Evolutionary conservation across 371 early-diverging fungal genomes (phyloP).

Genomic region (Lichtheimia ornata): DNA sequence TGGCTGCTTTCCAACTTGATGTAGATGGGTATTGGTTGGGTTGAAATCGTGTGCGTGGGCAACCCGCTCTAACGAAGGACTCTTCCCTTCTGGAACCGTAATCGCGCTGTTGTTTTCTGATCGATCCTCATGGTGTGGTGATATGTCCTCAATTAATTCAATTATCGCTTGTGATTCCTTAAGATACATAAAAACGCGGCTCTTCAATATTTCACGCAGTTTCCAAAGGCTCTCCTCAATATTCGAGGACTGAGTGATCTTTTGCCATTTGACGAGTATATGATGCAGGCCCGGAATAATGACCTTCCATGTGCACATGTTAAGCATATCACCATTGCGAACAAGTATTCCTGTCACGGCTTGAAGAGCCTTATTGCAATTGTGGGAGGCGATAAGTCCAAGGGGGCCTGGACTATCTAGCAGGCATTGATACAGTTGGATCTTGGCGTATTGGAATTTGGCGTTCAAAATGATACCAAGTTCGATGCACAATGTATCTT

Average conservation of each 20-base stretch:
- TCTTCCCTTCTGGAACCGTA: no score
- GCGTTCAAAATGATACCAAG: slow-evolving; percentile 14
- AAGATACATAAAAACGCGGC: slow-evolving; percentile 7
- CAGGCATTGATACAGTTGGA: slow-evolving; percentile 23
- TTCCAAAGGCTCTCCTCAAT: slow-evolving; percentile 8
- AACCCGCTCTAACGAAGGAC: no score
- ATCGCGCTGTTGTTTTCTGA: no score
- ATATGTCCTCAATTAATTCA: not conserved
- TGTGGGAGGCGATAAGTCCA: slow-evolving; percentile 11
- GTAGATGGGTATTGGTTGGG: no score
- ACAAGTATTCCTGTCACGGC: slow-evolving; percentile 5
- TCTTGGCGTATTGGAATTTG: slow-evolving; percentile 8
- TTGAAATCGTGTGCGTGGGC: no score
- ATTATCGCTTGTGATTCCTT: slow-evolving; percentile 1
- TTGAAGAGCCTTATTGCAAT: slow-evolving; percentile 8
- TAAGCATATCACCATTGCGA: not conserved
- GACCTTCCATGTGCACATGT: slow-evolving; percentile 15
- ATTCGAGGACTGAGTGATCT: not conserved
- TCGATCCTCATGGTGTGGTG: no score
- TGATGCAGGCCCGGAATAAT: slow-evolving; percentile 4
- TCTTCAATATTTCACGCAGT: not conserved
- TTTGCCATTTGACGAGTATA: not conserved
- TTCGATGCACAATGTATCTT: slow-evolving; percentile 12
- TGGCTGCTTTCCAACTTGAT: no score
- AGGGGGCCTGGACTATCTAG: slow-evolving; percentile 9